phyloP scores from a whole-genome alignment of 371 early-diverging fungal species.

The Mortierella sp. region DNA sequence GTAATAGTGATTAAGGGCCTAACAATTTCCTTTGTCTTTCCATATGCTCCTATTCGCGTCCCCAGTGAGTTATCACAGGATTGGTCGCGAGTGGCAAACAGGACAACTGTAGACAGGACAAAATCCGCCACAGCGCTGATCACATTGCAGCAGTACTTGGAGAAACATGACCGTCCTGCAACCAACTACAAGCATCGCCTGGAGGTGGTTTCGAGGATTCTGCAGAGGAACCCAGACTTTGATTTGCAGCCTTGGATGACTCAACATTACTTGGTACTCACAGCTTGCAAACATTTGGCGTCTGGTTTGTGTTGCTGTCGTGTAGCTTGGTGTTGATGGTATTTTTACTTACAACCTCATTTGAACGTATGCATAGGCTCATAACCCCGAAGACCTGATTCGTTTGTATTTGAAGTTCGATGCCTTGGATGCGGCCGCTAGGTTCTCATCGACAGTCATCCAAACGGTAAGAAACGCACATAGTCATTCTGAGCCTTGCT shows the following conservation, averaged over 20 bases:
- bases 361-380: conserved; percentile 18
- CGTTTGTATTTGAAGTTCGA: conserved; percentile 46
- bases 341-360: not conserved
- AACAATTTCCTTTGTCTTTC: not conserved
- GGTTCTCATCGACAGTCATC: conserved; percentile 40
- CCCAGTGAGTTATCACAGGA: conserved; percentile 26
- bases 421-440: conserved; percentile 35
- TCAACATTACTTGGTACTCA: conserved; percentile 46
- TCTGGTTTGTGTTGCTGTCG: no score
- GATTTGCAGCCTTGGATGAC: conserved; percentile 49
- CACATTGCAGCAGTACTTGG: conserved; percentile 30
- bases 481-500: no score
- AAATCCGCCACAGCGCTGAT: conserved; percentile 21
- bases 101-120: conserved; percentile 13
- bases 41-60: no score
- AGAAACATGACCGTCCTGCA: conserved; percentile 35
- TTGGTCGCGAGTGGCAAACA: conserved; percentile 14
- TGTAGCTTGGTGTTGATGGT: no score
- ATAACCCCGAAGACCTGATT: conserved; percentile 51
- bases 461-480: conserved; percentile 15
- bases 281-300: no score
- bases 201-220: conserved; percentile 30
- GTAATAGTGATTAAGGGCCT: no score
- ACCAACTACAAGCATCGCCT: conserved; percentile 40
- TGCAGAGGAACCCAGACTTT: conserved; percentile 34